Conservation (phyloP, 1,284 basidiomycete genomes). For the Melampsora abietis-canadensis region DNA sequence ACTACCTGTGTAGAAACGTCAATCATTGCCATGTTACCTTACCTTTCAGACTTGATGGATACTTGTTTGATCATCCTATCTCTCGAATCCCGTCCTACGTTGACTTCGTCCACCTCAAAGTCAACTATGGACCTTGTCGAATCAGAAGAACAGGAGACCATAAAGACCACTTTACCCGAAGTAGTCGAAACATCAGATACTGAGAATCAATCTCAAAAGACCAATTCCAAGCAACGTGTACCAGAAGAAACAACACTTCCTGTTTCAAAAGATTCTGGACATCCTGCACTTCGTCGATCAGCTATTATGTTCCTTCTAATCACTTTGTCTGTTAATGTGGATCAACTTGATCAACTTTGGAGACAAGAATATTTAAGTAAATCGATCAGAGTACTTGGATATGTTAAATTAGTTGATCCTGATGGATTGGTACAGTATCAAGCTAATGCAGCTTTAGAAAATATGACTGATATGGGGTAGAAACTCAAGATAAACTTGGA, state of each 20-base stretch:
- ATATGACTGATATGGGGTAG: not conserved
- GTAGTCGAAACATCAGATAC: not conserved
- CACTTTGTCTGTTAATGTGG: not conserved
- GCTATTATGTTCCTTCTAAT: slow-evolving; percentile 5
- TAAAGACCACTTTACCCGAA: not conserved
- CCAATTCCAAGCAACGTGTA: not conserved
- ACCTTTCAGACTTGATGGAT: slow-evolving; percentile 16
- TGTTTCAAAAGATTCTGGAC: slow-evolving; percentile 7
- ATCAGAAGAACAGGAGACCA: not conserved
- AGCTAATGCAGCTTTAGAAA: not conserved
- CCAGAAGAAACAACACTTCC: not conserved
- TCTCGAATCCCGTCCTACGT: not conserved
- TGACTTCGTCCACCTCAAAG: not conserved
- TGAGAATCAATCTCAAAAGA: not conserved
- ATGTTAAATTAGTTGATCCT: not conserved
- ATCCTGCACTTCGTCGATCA: slow-evolving; percentile 10
- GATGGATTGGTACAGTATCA: slow-evolving; percentile 1
- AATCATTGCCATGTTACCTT: slow-evolving; percentile 5
- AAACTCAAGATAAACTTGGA: not conserved
- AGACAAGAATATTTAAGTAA: not conserved
- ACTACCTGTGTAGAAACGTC: slow-evolving; percentile 27
- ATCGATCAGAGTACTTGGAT: not conserved
- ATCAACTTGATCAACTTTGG: not conserved
- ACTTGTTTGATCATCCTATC: slow-evolving; percentile 18
- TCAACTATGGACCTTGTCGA: not conserved